Percentiles rank a stretch among this genome's conserved stretches.
Conservation (phyloP, 2,329 filamentous ascomycete genomes). For the Periconia sp. region DNA sequence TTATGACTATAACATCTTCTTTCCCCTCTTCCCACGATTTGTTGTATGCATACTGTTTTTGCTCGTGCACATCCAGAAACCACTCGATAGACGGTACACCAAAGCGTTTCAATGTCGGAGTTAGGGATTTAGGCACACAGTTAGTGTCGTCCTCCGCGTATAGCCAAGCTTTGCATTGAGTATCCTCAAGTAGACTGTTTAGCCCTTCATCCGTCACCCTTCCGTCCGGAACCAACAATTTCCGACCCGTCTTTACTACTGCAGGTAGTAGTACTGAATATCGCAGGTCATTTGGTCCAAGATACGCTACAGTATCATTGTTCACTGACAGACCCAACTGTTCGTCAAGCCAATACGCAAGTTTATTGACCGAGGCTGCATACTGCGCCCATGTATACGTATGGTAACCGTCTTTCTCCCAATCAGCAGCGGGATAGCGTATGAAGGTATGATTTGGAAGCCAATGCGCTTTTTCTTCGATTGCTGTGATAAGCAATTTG, state of each 20-base stretch:
- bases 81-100: constrained; percentile 16
- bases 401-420: constrained; percentile 19
- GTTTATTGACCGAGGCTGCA: constrained; percentile 18
- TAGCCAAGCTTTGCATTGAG: constrained; percentile 19
- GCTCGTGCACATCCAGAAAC: constrained; percentile 7
- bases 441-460: constrained; percentile 16
- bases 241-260: constrained; percentile 19
- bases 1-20: constrained; percentile 19
- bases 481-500: constrained; percentile 6
- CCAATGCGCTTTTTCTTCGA: constrained; percentile 24
- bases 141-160: constrained; percentile 15
- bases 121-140: constrained; percentile 1
- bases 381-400: constrained; percentile 20
- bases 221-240: constrained; percentile 19
- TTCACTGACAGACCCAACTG: constrained; percentile 14
- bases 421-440: constrained; percentile 17
- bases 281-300: constrained; percentile 19
- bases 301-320: constrained; percentile 18
- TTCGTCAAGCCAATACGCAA: constrained; percentile 23
- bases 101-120: background rate
- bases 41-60: constrained; percentile 14
- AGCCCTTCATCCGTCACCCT: constrained; percentile 16
- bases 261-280: constrained; percentile 19
- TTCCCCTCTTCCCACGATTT: constrained; percentile 21
- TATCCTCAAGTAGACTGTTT: constrained; percentile 6